Base-by-base conservation (phyloP, 1,284 basidiomycete species). In the Cryptococcus sp. region DNA sequence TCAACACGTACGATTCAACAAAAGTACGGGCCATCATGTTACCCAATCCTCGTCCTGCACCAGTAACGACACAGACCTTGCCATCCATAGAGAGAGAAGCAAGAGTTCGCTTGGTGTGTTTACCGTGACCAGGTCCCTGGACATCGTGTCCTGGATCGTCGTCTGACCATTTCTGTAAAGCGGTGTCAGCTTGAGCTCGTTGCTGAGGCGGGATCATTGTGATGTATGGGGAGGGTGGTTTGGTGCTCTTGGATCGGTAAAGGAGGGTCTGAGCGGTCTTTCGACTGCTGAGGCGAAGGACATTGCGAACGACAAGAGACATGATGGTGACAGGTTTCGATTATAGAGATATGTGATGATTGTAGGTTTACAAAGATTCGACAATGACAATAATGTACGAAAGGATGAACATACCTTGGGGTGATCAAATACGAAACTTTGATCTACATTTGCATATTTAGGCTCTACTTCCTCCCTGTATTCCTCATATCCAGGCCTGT, bases 11-110 rank as follows among this genome's bases (percentile, higher is more conserved):
- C 80, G 88, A 88, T 76, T 88, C 85, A 61, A 93, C 70, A 73
- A 97, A 91, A 7, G 91, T 91, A 49, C 85, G 83, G 64, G 88
- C 91, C 73, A 96, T 91, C 73, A 91, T 85, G 65, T 87, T 82
- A 14, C 91, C 91, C 34, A 96, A 77, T 13, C 93, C 93, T 64
- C 88, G 82, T 16, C 91, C 93, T 49, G 86, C 94, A 49, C 93
- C 93, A n/a, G 93, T 98, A 50, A 98, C 84, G 61, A 94, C 78
- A 76, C 88, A 91, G 45, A 93, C 90, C 85, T 96, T 74, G 50
- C 64, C 64, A 28, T 66, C 69, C 63, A 74, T 69, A 4, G 64
- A 68, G 52, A 76, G 64, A 22, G 61, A 58, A 3, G 66, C 54
- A 16, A 75, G 63, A 11, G 72, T 75, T 34, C 72, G 64, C 58